Evolutionary conservation across 345 rosid species (phyloP).

Genomic region (Corchorus capsularis): DNA sequence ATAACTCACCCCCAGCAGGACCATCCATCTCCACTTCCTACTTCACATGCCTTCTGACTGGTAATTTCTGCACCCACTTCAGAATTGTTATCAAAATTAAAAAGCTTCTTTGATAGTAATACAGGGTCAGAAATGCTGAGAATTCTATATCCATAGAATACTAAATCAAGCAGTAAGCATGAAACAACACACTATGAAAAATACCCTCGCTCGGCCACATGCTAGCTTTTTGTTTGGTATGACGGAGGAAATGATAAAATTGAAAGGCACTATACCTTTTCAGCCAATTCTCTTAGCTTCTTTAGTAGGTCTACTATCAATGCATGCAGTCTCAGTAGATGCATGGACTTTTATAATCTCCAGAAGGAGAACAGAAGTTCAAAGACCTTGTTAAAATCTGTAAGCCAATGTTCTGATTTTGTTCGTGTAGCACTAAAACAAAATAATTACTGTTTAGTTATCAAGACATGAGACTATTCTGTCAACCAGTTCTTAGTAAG

Average conservation of each 20-base stretch:
- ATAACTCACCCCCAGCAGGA: conserved; percentile 51
- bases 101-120: too few relatives aligned
- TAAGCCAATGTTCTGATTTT: background rate
- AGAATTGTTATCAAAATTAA: conserved; percentile 12
- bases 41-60: conserved; percentile 76
- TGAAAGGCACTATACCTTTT: conserved; percentile 54
- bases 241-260: background rate
- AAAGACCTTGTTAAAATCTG: background rate
- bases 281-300: conserved; percentile 96
- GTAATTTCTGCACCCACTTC: conserved; percentile 62
- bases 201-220: too few relatives aligned
- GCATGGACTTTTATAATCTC: conserved; percentile 94
- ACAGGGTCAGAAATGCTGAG: too few relatives aligned
- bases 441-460: background rate
- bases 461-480: background rate
- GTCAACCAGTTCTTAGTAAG: background rate
- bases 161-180: too few relatives aligned
- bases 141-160: too few relatives aligned
- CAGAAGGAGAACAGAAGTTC: conserved; percentile 25
- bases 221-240: too few relatives aligned
- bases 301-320: conserved; percentile 54
- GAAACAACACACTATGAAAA: too few relatives aligned
- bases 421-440: background rate
- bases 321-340: conserved; percentile 63
- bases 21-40: conserved; percentile 43